Base-by-base conservation (phyloP, 2,329 filamentous ascomycete genomes). In the Fusarium irregulare region DNA sequence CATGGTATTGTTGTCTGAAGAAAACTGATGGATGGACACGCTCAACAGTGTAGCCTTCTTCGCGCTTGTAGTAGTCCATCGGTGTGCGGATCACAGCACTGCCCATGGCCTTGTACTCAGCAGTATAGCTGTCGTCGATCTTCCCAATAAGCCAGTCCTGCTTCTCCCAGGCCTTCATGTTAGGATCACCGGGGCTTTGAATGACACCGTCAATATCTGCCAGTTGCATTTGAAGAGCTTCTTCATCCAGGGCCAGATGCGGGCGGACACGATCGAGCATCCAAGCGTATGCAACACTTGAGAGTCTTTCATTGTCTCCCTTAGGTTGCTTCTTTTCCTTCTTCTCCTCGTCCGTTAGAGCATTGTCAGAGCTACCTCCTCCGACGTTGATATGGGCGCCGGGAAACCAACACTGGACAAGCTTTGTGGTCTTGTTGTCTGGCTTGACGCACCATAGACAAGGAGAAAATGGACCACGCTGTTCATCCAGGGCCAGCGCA, bases 371-470 rank as follows among this genome's bases (percentile, higher is more conserved):
- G 4, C 48, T 64, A 3, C 60, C 60, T 16, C 60, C 60, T 4
- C 60, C 55, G 8, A 54, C 45, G 14, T 64, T 60, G 21, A 64
- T 59, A 16, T 64, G 60, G 14, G 56, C 60, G 21, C 60, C 55
- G 4, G 60, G 60, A 28, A 63, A 63, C 60, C 60, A 63, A 20
- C 56, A 59, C 28, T 63, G 60, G 0, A 60, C 55, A 4, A 63
- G 47, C 8, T 48, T 53, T 4, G 60, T 60, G 2, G 42, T 37
- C 23, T 53, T 54, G 18, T 60, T 53, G 1, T 46, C 45, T 28
- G 25, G 37, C 18, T 63, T 47, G 6, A 60, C 55, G 28, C 41
- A 46, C 60, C 55, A 60, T 1, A 60, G 21, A 11, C 57, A 60
- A 7, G 57, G 57, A 13, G 57, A 21, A 13, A 60, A 60, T 4